phyloP scores from a whole-genome alignment of 2,329 filamentous ascomycete genomes.

The Stagonosporopsis rhizophila region DNA sequence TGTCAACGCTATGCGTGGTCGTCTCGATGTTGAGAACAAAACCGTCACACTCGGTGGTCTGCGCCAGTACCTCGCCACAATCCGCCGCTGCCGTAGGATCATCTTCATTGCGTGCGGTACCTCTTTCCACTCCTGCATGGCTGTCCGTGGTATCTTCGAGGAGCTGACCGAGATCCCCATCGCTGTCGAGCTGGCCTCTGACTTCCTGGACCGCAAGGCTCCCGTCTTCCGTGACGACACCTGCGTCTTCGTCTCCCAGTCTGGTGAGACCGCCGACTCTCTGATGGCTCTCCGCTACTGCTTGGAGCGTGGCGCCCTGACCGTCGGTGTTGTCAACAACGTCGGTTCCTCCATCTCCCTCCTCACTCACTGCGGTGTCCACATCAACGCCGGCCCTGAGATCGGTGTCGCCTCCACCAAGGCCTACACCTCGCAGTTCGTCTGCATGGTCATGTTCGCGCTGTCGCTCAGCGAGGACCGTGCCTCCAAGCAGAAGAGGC shows the following conservation, averaged over 20 bases:
- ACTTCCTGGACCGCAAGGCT: slow-evolving; percentile 95
- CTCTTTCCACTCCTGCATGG: slow-evolving; percentile 99
- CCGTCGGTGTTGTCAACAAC: slow-evolving; percentile 97
- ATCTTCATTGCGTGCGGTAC: slow-evolving; percentile 99
- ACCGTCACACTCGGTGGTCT: slow-evolving; percentile 94
- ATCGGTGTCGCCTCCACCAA: slow-evolving; percentile 99
- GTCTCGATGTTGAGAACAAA: slow-evolving; percentile 92
- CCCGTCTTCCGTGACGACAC: slow-evolving; percentile 99
- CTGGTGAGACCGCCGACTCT: slow-evolving; percentile 97
- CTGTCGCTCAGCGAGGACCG: slow-evolving; percentile 95
- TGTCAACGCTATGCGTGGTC: slow-evolving; percentile 99
- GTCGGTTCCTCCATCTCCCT: slow-evolving; percentile 98
- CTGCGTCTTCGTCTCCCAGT: slow-evolving; percentile 98
- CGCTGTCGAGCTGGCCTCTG: slow-evolving; percentile 93
- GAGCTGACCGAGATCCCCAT: slow-evolving; percentile 98
- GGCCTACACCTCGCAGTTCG: slow-evolving; percentile 98
- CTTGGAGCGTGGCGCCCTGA: slow-evolving; percentile 94
- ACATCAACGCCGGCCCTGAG: slow-evolving; percentile 98
- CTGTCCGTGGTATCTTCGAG: slow-evolving; percentile 96
- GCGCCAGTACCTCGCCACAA: slow-evolving; percentile 94
- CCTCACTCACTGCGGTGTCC: slow-evolving; percentile 98
- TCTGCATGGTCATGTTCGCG: slow-evolving; percentile 99
- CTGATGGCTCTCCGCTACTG: slow-evolving; percentile 97
- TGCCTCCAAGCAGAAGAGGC: slow-evolving; percentile 88
- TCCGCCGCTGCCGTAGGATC: slow-evolving; percentile 93